These are phyloP conservation scores for Pythium rhizo-oryzae DNA, from an alignment of 352 stramenopile species.

Conservation along the genomic window DNA sequence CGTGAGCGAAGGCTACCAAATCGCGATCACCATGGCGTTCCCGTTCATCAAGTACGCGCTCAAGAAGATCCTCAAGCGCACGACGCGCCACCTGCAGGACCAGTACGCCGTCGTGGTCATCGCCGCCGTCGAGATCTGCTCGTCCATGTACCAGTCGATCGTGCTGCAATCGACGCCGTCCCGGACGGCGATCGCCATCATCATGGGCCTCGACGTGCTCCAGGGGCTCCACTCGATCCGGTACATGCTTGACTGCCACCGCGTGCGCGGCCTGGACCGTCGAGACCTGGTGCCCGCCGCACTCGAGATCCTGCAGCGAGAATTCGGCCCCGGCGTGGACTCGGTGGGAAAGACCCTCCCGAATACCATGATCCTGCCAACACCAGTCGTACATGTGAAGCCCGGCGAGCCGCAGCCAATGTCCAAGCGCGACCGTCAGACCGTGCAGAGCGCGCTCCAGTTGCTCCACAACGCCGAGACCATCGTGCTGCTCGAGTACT, in stretches of 20 bases:
- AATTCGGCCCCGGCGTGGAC: neutral
- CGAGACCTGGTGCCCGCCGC: neutral
- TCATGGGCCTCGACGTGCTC: constrained; percentile 24
- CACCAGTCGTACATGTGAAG: neutral
- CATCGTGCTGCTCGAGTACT: constrained; percentile 31
- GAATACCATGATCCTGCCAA: neutral
- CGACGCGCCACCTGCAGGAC: neutral
- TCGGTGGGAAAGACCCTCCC: neutral
- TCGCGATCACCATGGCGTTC: constrained; percentile 15
- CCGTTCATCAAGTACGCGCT: constrained; percentile 4
- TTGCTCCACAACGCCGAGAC: constrained; percentile 15
- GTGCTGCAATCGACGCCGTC: constrained; percentile 27
- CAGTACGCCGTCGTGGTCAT: neutral
- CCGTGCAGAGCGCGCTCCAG: neutral
- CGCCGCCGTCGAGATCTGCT: neutral
- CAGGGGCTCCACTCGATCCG: constrained; percentile 16
- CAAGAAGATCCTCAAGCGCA: neutral
- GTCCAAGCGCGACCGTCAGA: neutral
- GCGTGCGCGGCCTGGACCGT: neutral
- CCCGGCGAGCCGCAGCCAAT: neutral
- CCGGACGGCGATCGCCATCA: constrained; percentile 3
- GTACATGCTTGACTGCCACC: constrained; percentile 3
- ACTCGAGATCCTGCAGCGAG: neutral
- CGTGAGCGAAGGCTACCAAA: neutral
- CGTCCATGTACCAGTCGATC: constrained; percentile 26